These are phyloP conservation scores for Noccaea bulbosa DNA, from an alignment of 345 rosid species.

Conservation along the genomic window DNA sequence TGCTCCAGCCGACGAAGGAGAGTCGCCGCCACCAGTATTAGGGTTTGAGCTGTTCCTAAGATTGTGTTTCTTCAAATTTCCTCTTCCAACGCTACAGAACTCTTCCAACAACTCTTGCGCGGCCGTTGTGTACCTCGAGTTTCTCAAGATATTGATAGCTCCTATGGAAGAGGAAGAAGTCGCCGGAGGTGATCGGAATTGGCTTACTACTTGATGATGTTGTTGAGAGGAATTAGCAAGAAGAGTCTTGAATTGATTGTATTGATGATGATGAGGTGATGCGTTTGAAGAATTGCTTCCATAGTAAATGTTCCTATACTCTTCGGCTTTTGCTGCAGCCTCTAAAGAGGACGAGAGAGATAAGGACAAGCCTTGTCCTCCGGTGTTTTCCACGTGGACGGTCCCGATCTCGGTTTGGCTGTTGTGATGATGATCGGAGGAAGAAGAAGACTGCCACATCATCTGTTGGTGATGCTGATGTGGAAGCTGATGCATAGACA, in stretches of 20 bases:
- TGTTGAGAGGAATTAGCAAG: constrained; percentile 43
- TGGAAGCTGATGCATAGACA: constrained; percentile 47
- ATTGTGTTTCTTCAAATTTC: constrained; percentile 67
- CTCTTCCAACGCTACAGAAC: constrained; percentile 92
- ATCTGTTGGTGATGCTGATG: constrained; percentile 61
- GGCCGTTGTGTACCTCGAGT: constrained; percentile 72
- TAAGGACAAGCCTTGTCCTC: constrained; percentile 84
- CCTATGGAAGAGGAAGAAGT: constrained; percentile 55
- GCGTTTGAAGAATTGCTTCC: constrained; percentile 35
- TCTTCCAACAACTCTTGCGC: constrained; percentile 92
- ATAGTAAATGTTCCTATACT: constrained; percentile 51
- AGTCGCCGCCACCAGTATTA: constrained; percentile 54
- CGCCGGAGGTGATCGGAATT: constrained; percentile 39
- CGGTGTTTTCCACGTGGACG: constrained; percentile 50
- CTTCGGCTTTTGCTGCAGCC: constrained; percentile 85
- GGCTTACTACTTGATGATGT: constrained; percentile 50
- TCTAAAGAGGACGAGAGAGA: constrained; percentile 81
- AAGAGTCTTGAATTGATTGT: constrained; percentile 41
- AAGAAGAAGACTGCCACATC: constrained; percentile 55
- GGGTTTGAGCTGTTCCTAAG: constrained; percentile 62
- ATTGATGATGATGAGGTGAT: constrained; percentile 35
- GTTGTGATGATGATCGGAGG: constrained; percentile 45
- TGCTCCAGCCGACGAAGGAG: constrained; percentile 50
- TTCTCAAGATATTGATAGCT: constrained; percentile 66
- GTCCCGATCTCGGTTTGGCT: constrained; percentile 59